Conservation (phyloP, 306 rosid genomes). For the Myrica gale region DNA sequence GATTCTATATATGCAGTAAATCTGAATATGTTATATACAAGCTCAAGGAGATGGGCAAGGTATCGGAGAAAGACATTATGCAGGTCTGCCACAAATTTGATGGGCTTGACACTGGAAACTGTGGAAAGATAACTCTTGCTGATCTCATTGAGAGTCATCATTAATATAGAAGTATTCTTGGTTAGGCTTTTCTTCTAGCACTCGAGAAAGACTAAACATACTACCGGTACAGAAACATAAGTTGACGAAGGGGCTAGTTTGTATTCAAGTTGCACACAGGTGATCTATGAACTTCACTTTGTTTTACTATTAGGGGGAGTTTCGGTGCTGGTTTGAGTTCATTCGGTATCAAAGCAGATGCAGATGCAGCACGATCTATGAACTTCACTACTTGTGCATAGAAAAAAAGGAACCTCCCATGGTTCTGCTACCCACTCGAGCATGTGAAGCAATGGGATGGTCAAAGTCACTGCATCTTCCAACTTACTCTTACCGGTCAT, state of each 20-base stretch:
- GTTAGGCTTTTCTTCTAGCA: neutral
- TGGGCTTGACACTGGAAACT: constrained; percentile 66
- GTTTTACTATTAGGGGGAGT: neutral
- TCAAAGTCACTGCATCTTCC: constrained; percentile 13
- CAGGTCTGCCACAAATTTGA: constrained; percentile 74
- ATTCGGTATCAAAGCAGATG: neutral
- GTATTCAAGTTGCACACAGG: constrained; percentile 21
- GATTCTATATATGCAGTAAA: constrained; percentile 58
- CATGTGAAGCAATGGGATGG: constrained; percentile 10
- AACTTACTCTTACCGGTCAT: constrained; percentile 15
- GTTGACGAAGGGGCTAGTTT: constrained; percentile 17
- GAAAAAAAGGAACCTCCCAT: neutral
- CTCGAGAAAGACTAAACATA: neutral
- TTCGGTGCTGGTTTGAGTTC: neutral
- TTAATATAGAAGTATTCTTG: constrained; percentile 12
- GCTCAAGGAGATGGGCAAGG: constrained; percentile 95
- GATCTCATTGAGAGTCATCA: constrained; percentile 59
- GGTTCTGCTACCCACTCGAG: constrained; percentile 23
- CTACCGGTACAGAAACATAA: neutral
- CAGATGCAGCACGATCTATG: constrained; percentile 6
- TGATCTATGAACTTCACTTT: constrained; percentile 6
- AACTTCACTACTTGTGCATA: neutral
- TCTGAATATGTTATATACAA: constrained; percentile 91
- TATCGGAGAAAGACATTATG: constrained; percentile 76
- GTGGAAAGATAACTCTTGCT: constrained; percentile 80